Conservation (phyloP, 2,329 filamentous ascomycete species). For the Knufia petricola region DNA sequence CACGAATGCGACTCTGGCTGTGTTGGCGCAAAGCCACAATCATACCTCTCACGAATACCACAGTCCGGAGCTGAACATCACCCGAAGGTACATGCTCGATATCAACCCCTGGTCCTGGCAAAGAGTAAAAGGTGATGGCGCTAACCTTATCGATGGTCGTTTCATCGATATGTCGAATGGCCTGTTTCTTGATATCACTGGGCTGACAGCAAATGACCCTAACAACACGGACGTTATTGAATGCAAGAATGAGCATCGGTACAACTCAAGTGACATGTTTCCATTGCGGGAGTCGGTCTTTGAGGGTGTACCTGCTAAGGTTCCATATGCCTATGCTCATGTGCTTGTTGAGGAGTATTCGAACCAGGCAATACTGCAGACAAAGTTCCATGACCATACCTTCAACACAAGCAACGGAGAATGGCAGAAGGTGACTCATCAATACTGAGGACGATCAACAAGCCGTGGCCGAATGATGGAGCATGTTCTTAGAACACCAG, state of each 20-base stretch:
- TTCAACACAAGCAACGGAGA: conserved; percentile 4
- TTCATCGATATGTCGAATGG: conserved; percentile 72
- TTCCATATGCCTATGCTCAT: conserved; percentile 46
- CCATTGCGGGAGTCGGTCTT: conserved; percentile 65
- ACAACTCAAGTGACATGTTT: conserved; percentile 61
- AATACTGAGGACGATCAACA: neutral
- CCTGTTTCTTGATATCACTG: conserved; percentile 77
- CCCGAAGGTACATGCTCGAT: conserved; percentile 59
- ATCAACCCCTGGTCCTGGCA: conserved; percentile 62
- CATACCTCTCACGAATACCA: conserved; percentile 49
- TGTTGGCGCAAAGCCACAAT: conserved; percentile 59
- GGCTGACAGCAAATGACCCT: conserved; percentile 57
- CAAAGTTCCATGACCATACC: conserved; percentile 11
- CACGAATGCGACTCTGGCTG: conserved; percentile 53
- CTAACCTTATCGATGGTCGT: conserved; percentile 72
- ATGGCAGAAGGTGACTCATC: conserved; percentile 3
- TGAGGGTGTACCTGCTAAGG: conserved; percentile 59
- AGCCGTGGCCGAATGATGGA: neutral
- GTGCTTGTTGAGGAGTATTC: conserved; percentile 34
- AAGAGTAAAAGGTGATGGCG: conserved; percentile 53
- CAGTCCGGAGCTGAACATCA: conserved; percentile 31
- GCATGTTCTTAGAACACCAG: neutral
- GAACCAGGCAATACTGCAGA: conserved; percentile 27
- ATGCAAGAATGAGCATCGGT: conserved; percentile 72
- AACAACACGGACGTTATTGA: conserved; percentile 53